Conservation (phyloP, 495 filamentous ascomycete genomes). For the Neurospora terricola region DNA sequence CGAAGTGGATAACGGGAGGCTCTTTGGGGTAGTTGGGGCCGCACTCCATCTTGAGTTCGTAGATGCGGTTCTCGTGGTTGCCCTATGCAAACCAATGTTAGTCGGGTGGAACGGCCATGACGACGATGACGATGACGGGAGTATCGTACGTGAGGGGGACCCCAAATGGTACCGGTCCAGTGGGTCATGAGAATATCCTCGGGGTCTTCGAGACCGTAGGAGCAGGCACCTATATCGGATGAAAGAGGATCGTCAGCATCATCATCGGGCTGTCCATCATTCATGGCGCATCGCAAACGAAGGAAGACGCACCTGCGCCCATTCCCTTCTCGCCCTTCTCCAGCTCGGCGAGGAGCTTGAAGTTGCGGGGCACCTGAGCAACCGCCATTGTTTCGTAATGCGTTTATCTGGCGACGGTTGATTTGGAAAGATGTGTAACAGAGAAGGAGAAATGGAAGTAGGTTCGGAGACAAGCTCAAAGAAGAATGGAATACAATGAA, state of each 20-base stretch:
- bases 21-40: conserved; percentile 79
- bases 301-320: conserved; percentile 61
- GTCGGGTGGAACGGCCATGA: neutral
- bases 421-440: neutral
- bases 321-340: conserved; percentile 98
- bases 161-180: conserved; percentile 97
- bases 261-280: neutral
- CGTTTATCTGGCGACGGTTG: neutral
- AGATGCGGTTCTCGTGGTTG: conserved; percentile 95
- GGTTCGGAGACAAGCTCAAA: neutral
- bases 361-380: conserved; percentile 89
- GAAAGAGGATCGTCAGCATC: neutral
- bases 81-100: conserved; percentile 46
- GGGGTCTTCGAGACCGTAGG: conserved; percentile 88
- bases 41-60: conserved; percentile 95
- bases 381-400: conserved; percentile 31
- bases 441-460: neutral
- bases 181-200: conserved; percentile 96
- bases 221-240: conserved; percentile 68
- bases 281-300: neutral
- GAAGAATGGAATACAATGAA: neutral
- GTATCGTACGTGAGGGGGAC: conserved; percentile 76
- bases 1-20: conserved; percentile 82
- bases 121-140: neutral
- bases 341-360: conserved; percentile 89